A percentile compares a stretch with the other conserved stretches of the same genome.
phyloP scores from a whole-genome alignment of 1,139 yeast genomes.

The Pneumocystis carinii region DNA sequence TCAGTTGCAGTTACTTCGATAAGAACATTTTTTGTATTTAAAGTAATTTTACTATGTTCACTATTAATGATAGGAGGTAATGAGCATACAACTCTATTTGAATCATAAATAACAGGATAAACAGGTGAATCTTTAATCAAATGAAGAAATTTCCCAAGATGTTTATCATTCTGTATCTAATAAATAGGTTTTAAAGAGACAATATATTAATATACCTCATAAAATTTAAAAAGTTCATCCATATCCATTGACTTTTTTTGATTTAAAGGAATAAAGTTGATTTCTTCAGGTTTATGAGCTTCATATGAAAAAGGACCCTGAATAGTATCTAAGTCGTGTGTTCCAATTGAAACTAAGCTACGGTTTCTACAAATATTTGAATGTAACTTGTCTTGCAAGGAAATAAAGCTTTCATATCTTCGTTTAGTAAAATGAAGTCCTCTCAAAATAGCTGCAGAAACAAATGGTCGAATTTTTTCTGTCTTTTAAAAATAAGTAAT shows the following conservation, averaged over 20 bases:
- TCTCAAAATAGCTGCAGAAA: slow-evolving; percentile 85
- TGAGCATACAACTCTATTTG: slow-evolving; percentile 66
- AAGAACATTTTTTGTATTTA: slow-evolving; percentile 75
- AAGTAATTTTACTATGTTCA: slow-evolving; percentile 72
- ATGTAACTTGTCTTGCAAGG: slow-evolving; percentile 91
- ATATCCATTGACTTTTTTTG: slow-evolving; percentile 70
- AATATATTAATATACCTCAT: slow-evolving; percentile 30
- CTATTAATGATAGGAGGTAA: slow-evolving; percentile 96
- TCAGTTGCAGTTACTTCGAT: slow-evolving; percentile 94
- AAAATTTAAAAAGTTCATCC: slow-evolving; percentile 68
- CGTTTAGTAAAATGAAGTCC: slow-evolving; percentile 67
- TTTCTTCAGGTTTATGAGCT: slow-evolving; percentile 65
- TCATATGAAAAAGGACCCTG: slow-evolving; percentile 79
- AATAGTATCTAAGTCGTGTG: slow-evolving; percentile 81
- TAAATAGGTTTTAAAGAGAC: not conserved
- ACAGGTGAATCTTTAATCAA: slow-evolving; percentile 81
- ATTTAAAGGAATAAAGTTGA: slow-evolving; percentile 71
- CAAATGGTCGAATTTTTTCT: slow-evolving; percentile 67
- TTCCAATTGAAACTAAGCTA: slow-evolving; percentile 94
- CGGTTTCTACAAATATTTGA: slow-evolving; percentile 92
- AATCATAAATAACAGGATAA: slow-evolving; percentile 77
- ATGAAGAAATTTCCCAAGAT: slow-evolving; percentile 74
- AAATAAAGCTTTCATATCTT: slow-evolving; percentile 83
- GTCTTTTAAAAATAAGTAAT: slow-evolving; percentile 24
- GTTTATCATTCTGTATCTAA: slow-evolving; percentile 44